Evolutionary conservation across 306 rosid genomes (phyloP).

Genomic region (Begonia fuchsioides): DNA sequence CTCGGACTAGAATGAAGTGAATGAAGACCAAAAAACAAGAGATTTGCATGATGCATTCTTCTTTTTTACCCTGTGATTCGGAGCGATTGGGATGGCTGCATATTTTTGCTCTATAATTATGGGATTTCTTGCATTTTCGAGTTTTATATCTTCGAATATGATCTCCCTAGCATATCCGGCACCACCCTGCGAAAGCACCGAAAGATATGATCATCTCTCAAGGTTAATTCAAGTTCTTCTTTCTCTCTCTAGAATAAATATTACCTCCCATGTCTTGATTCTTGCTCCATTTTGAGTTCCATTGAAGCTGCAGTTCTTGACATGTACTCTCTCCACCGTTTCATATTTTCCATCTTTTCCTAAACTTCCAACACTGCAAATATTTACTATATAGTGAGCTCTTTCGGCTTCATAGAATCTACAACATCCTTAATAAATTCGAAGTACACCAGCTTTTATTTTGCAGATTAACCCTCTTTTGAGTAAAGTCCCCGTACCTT

Average conservation of each 20-base stretch:
- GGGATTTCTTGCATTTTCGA: conserved; percentile 13
- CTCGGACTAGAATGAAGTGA: neutral
- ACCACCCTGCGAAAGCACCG: conserved; percentile 20
- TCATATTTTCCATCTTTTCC: conserved; percentile 29
- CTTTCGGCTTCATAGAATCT: neutral
- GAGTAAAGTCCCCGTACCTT: conserved; percentile 12
- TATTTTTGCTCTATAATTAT: conserved; percentile 27
- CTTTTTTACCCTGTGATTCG: neutral
- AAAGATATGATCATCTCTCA: neutral
- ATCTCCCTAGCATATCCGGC: conserved; percentile 33
- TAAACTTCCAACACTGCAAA: conserved; percentile 48
- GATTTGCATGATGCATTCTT: too few species aligned
- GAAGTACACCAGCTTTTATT: neutral
- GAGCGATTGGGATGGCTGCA: neutral
- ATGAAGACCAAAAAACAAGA: neutral
- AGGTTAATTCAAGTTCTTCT: neutral
- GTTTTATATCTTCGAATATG: conserved; percentile 20
- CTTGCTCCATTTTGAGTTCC: conserved; percentile 46
- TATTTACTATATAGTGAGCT: neutral
- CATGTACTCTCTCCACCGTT: conserved; percentile 36
- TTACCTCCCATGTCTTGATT: conserved; percentile 53
- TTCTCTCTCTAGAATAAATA: neutral
- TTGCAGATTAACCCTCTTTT: too few species aligned
- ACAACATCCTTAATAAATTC: too few species aligned
- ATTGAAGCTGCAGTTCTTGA: conserved; percentile 24